Base-by-base conservation (phyloP, 108 stramenopile genomes). In the Fistulifera pelliculosa region DNA sequence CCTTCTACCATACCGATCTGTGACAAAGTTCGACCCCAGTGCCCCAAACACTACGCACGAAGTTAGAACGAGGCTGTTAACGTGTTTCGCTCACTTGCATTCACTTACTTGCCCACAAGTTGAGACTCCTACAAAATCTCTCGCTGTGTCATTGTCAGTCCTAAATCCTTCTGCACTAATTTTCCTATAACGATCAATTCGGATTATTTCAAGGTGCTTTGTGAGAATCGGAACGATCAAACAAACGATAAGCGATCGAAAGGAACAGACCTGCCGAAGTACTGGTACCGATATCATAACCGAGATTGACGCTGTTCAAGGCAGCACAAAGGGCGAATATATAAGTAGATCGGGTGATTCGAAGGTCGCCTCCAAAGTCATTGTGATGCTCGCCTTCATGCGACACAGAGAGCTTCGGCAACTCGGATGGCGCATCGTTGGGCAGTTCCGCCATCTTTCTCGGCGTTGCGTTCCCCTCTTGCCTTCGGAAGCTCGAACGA, bases 291-390 rank as follows among this genome's bases (percentile, higher is more conserved):
- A 79, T 70, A 28, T 85, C 61, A 18, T 77, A 77, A 58, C 84
- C 82, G 0, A 90, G 52, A 66, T 90, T 94, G 58, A 83, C 85
- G 2, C 75, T 78, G 27, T 94, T 94, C 3, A 94, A n/a, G 2
- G 86, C 74, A 0, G 92, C 92, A 47, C 85, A 89, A 22, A 85
- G 41, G 1, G 84, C 80, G 54, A 63, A 77, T 6, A 77, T 42
- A 28, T 61, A 53, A 12, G 73, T 70, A 14, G 60, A 22, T 22
- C 50, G 49, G 15, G 66, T 68, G 0, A 74, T 18, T 40, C 27
- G 52, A 3, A 72, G 19, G n/a, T 19, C 1, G 25, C 61, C 61
- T 13, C 57, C 53, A 44, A 54, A 70, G 54, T 74, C 66, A 4
- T 64, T 62, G 61, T 60, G 73, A 38, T 79, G 77, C 54, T 71